Evolutionary conservation across 352 stramenopile genomes (phyloP).

Genomic region (Thraustochytrium sp.): DNA sequence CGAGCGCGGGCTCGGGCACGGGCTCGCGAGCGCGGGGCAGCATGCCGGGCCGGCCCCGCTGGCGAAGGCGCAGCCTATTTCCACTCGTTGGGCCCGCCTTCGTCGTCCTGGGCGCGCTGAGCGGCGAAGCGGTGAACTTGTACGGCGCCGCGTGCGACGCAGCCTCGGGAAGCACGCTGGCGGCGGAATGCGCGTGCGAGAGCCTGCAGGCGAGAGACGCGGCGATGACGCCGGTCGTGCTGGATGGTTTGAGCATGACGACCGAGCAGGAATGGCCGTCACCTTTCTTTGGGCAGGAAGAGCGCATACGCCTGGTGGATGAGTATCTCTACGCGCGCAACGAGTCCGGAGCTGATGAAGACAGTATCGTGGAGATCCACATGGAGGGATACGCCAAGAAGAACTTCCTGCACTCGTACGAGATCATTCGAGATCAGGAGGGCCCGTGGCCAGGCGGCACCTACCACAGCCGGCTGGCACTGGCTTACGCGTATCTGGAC

Average conservation of each 20-base stretch:
- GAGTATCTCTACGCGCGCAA: not conserved
- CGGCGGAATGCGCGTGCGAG: no score
- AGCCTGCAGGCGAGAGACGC: no score
- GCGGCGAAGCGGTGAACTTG: no score
- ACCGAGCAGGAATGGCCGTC: not conserved
- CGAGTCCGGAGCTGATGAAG: not conserved
- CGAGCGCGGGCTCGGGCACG: no score
- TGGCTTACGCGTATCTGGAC: not conserved
- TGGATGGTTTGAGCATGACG: not conserved
- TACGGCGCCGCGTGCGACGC: no score
- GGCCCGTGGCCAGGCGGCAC: not conserved
- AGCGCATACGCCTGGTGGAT: not conserved
- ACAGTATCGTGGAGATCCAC: not conserved
- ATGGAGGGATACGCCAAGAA: not conserved
- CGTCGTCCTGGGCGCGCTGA: no score
- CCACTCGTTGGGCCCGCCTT: no score
- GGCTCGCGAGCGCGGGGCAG: no score
- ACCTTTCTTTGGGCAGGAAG: not conserved
- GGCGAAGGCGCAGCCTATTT: no score
- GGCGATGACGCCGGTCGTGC: no score
- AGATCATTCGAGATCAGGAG: not conserved
- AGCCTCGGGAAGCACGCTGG: no score
- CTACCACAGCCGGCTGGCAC: not conserved
- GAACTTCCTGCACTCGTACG: not conserved
- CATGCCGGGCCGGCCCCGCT: no score